Evolutionary conservation across 2,329 filamentous ascomycete species (phyloP), one percentile per base, ranked within the genome.

Genomic region (Clonostachys sp.): DNA sequence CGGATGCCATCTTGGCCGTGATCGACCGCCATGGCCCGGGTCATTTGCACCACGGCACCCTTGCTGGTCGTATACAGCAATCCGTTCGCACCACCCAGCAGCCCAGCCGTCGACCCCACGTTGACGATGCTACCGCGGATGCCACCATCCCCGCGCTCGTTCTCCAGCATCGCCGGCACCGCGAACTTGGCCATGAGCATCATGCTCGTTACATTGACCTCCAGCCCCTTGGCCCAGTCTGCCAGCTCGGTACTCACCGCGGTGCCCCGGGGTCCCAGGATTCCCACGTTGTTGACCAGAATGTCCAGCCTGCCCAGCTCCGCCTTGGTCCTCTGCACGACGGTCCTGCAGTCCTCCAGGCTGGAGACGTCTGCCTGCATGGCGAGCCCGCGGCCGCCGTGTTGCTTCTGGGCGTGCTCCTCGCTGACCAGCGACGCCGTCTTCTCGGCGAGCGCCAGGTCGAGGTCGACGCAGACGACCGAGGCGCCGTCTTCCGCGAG

Each of bases 191-290:
- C 67, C 80, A 86, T 85, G 47, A 77, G 67, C 34, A 86, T 76
- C 82, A 86, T 86, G 54, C 77, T 82, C 5, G 73, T 74, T 5
- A 87, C 78, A 55, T 87, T 86, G 42, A 85, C 65, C 42, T 82
- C 72, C 48, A 87, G 69, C 0, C 75, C 73, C 45, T 69, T 70
- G 0, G 74, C 68, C 80, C 80, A 87, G 12, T 71, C 67, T 0
- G 60, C 71, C 68, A 83, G 75, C 54, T 86, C 78, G 1, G 85
- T 76, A 1, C 81, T 76, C 2, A 80, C 68, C 0, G 82, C 81
- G 2, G 77, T 83, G 0, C 83, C 84, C 2, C 63, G 48, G 0
- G 81, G 74, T 0, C 84, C 84, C 5, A 71, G 70, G 17, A 86
- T 66, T 0, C 84, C 84, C 2, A 87, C 83, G 47, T 80, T 81